Evolutionary conservation across 331 rosid genomes (phyloP).

Genomic region (Quercus lobata): DNA sequence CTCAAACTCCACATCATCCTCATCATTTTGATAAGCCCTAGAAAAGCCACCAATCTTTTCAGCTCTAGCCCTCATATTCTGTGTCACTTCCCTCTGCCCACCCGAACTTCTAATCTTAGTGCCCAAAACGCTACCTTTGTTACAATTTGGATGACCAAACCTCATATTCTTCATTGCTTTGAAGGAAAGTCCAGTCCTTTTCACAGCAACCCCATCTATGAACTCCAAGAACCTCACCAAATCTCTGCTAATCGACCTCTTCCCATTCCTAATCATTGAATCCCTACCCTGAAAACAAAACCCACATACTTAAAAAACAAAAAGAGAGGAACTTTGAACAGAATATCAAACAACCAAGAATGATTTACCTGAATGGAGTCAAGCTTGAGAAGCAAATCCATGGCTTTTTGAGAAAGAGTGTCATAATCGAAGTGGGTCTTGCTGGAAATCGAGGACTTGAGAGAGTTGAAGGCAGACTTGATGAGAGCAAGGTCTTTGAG

Average conservation of each 20-base stretch:
- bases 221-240: constrained; percentile 64
- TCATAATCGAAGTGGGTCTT: constrained; percentile 39
- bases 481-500: constrained; percentile 75
- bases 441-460: constrained; percentile 48
- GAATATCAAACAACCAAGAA: neutral
- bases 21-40: constrained; percentile 41
- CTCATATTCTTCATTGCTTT: constrained; percentile 41
- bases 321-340: neutral
- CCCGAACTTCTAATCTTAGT: constrained; percentile 6
- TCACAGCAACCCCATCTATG: constrained; percentile 56
- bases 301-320: neutral
- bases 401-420: constrained; percentile 48
- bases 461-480: constrained; percentile 52
- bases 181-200: constrained; percentile 30
- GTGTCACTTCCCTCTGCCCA: constrained; percentile 45
- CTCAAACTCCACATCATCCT: constrained; percentile 37
- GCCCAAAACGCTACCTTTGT: constrained; percentile 29
- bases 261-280: constrained; percentile 65
- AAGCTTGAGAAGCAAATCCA: constrained; percentile 67
- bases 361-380: constrained; percentile 66
- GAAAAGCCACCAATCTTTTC: constrained; percentile 61
- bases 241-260: constrained; percentile 57
- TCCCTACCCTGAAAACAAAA: constrained; percentile 46
- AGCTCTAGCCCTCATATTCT: constrained; percentile 68
- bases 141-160: constrained; percentile 31